These are phyloP conservation scores for Shiraia sp. DNA, from an alignment of 2,329 filamentous ascomycete species.

Conservation along the genomic window DNA sequence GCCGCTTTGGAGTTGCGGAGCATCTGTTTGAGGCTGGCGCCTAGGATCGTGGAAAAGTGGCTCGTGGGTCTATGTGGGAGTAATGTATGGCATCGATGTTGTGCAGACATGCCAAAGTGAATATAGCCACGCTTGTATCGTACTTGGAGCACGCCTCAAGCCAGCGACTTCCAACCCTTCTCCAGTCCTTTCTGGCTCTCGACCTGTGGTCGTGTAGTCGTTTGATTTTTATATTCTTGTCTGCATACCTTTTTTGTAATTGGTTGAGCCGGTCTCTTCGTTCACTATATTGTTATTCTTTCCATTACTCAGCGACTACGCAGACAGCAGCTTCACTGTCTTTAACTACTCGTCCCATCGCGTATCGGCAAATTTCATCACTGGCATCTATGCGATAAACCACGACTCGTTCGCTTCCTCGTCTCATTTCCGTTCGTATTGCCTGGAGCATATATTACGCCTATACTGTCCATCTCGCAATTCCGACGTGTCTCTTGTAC, in stretches of 20 bases:
- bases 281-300: slow-evolving; percentile 17
- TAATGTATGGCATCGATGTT: slow-evolving; percentile 25
- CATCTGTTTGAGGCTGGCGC: slow-evolving; percentile 42
- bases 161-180: slow-evolving; percentile 22
- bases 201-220: slow-evolving; percentile 27
- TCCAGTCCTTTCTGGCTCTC: slow-evolving; percentile 14
- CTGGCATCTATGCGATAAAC: slow-evolving; percentile 38
- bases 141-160: slow-evolving; percentile 24
- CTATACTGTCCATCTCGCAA: slow-evolving; percentile 35
- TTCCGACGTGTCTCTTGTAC: slow-evolving; percentile 27
- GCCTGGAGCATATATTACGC: slow-evolving; percentile 27
- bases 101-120: slow-evolving; percentile 32
- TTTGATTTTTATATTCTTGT: slow-evolving; percentile 13
- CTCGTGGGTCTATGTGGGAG: slow-evolving; percentile 31
- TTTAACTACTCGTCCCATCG: slow-evolving; percentile 4
- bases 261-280: slow-evolving; percentile 39
- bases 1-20: slow-evolving; percentile 35
- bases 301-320: slow-evolving; percentile 22
- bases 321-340: slow-evolving; percentile 7
- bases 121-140: slow-evolving; percentile 37
- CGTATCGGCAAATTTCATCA: slow-evolving; percentile 15
- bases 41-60: slow-evolving; percentile 31
- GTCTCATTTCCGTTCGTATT: slow-evolving; percentile 17
- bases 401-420: slow-evolving; percentile 20
- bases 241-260: slow-evolving; percentile 18